Conservation (phyloP, 1,284 basidiomycete species). For the Ganoderma multipileum region DNA sequence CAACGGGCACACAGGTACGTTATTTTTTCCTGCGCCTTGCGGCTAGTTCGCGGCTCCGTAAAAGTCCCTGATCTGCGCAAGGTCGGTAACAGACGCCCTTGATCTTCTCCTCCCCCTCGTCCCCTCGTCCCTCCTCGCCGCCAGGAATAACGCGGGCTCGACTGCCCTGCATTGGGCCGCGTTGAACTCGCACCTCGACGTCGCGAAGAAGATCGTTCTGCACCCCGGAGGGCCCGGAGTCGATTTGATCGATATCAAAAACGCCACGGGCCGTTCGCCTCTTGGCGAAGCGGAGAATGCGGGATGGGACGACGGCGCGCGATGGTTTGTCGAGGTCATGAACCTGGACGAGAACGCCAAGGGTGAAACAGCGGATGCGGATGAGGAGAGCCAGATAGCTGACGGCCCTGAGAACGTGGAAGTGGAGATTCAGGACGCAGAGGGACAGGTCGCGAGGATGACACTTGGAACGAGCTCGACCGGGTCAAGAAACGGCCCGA, state of each 20-base stretch:
- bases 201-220: constrained; percentile 72
- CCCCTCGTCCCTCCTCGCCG: constrained; percentile 61
- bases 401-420: constrained; percentile 50
- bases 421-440: constrained; percentile 39
- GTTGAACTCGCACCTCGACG: constrained; percentile 76
- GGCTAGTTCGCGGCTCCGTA: background rate
- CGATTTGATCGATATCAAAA: constrained; percentile 77
- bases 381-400: constrained; percentile 41
- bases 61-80: constrained; percentile 51
- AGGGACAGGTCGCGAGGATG: constrained; percentile 14
- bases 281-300: constrained; percentile 79
- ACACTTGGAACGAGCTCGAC: background rate
- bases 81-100: constrained; percentile 66
- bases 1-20: constrained; percentile 84
- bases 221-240: constrained; percentile 63
- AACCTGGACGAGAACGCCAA: constrained; percentile 59
- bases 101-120: constrained; percentile 72
- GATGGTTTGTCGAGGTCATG: constrained; percentile 82
- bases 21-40: constrained; percentile 8
- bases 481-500: background rate
- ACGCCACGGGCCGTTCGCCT: constrained; percentile 70
- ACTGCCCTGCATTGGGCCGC: constrained; percentile 91
- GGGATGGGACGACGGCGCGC: constrained; percentile 82
- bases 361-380: constrained; percentile 39
- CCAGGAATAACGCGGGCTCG: constrained; percentile 73